Conservation (phyloP, 2,329 filamentous ascomycete species). For the Ophiosphaerella korrae region DNA sequence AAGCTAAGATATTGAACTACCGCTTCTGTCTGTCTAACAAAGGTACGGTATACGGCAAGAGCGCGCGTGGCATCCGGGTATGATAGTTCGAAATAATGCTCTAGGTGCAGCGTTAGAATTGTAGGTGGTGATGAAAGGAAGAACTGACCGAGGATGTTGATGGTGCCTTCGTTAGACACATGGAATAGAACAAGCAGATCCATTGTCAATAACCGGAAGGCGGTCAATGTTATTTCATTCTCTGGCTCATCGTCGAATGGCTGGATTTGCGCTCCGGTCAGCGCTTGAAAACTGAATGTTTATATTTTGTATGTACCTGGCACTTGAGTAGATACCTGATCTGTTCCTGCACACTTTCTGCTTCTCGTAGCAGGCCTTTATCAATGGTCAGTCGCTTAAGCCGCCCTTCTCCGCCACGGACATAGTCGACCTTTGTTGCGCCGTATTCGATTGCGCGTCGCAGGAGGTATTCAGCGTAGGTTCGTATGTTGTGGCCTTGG, state of each 20-base stretch:
- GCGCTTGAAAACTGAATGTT: not conserved
- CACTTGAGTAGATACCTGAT: constrained; percentile 85
- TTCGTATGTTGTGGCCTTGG: constrained; percentile 91
- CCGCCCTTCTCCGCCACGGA: constrained; percentile 78
- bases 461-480: constrained; percentile 86
- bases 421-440: constrained; percentile 87
- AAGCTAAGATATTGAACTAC: constrained; percentile 89
- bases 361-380: constrained; percentile 90
- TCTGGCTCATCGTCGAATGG: constrained; percentile 86
- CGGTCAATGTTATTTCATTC: constrained; percentile 94
- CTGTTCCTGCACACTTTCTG: constrained; percentile 86
- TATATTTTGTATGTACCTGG: constrained; percentile 65
- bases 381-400: constrained; percentile 87
- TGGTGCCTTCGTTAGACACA: constrained; percentile 94
- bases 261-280: constrained; percentile 50
- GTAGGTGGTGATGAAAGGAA: not conserved
- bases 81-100: constrained; percentile 98
- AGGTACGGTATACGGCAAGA: constrained; percentile 88
- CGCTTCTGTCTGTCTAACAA: constrained; percentile 88
- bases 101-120: constrained; percentile 53
- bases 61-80: constrained; percentile 90
- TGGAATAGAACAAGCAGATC: constrained; percentile 91
- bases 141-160: constrained; percentile 85
- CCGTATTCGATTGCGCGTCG: constrained; percentile 82
- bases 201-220: constrained; percentile 87